Base-by-base conservation (phyloP, 2,329 filamentous ascomycete genomes). In the Sarocladium kiliense region DNA sequence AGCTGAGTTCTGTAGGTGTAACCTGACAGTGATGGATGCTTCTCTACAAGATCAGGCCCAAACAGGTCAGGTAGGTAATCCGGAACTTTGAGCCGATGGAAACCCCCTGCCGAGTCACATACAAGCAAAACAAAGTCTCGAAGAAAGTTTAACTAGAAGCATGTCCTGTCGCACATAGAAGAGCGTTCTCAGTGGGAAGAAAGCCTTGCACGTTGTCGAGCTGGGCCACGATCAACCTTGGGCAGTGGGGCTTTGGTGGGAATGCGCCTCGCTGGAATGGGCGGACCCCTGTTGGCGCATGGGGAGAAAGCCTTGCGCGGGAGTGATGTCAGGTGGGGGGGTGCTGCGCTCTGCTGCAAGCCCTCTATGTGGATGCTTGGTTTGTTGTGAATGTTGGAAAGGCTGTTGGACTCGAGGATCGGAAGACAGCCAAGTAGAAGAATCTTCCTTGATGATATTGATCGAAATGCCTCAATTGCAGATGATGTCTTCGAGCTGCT, bases 211-310 rank as follows among this genome's bases (percentile, higher is more conserved):
- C 30, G 26, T 34, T 21, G 27, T 10, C 18, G 18, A 51, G 30
- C 16, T 27, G 44, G 44, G 26, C 6, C 12, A 3, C 23, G 10
- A 34, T 51, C 47, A 51, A 51, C 47, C 47, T 51, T 36, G 47
- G 19, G 19, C 16, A 3, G 47, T 32, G 47, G 47, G 30, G 30
- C 30, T 21, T 23, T 49, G 27, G n/a, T 23, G 47, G 25, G 27
- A 51, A 51, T 51, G 47, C 47, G 47, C 47, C 47, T 51, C n/a
- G 47, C 47, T 51, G 27, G 44, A 47, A 51, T 3, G 47, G 47
- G 27, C 47, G 47, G 27, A 36, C 27, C 26, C 47, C 30, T 51
- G 47, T 27, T 47, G 44, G 44, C 44, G 25, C 44, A 47, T 30
- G 25, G 44, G 19, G 47, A 51, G 47, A 51, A 51, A 7, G 47